Base-by-base conservation (phyloP, 768 basidiomycete species). In the Leccinellum luteum region DNA sequence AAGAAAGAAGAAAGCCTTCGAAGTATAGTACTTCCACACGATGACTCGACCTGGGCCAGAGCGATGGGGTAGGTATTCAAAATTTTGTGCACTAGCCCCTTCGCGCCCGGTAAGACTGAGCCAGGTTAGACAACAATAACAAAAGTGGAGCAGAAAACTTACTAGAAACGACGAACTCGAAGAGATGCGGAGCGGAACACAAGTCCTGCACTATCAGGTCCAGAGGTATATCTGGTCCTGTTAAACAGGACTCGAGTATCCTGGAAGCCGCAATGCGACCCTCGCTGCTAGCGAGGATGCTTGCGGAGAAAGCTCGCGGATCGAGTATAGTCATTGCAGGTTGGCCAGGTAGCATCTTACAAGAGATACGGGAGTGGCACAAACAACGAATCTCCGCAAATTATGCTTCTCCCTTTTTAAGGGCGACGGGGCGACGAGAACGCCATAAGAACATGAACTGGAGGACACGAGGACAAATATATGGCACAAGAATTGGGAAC, bases 21-120 rank as follows among this genome's bases (percentile, higher is more conserved):
- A 38, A 76, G 60, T 27, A 77, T 51, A 19, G 47, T 56, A 27
- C 34, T 48, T 17, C 64, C 55, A 27, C 21, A 55, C 4, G 75
- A 75, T 3, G 47, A 9, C 14, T 48, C 54, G 48, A 71, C 63
- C 17, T 56, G 63, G 14, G 61, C 60, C 7, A 66, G 58, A 43
- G 62, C 62, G 1, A 50, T 55, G 2, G 77, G 78, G 52, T 75
- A 79, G 15, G 58, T 52, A 15, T 68, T 59, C 17, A 78, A 17
- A 28, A 79, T 72, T 66, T 63, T 72, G 35, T 32, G 19, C 41
- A 62, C 56, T 23, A 76, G n/a, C 19, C 32, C 15, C 23, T 31
- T 48, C n/a, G 47, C 52, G 14, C 38, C 52, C n/a, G 63, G 55
- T 49, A 56, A 54, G 28, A 53, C 71, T 71, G 48, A 21, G 19